phyloP scores from a whole-genome alignment of 1,139 yeast genomes.

The Petasospora fabianii region DNA sequence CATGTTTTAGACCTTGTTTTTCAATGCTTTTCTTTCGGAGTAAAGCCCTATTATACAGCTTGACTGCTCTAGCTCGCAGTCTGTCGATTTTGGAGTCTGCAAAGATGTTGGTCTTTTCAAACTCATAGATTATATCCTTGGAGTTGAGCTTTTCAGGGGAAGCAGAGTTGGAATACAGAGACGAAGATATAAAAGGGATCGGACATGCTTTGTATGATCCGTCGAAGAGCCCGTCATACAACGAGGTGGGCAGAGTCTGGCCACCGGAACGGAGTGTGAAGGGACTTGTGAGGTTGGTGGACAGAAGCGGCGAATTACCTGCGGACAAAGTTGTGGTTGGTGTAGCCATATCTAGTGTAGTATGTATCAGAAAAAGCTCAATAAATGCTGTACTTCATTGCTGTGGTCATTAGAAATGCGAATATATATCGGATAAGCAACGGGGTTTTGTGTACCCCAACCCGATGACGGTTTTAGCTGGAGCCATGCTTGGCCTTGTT shows the following conservation, averaged over 20 bases:
- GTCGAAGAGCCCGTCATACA: conserved; percentile 5
- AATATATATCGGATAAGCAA: no score
- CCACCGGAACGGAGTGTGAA: conserved; percentile 2
- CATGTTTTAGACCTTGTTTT: not conserved
- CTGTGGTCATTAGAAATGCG: no score
- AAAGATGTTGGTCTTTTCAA: conserved; percentile 1
- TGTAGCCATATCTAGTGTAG: no score
- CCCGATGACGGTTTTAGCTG: not conserved
- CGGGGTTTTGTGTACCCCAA: no score
- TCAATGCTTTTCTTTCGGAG: conserved; percentile 1
- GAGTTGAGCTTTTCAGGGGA: no score
- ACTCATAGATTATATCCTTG: conserved; percentile 12
- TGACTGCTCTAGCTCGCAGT: conserved; percentile 7
- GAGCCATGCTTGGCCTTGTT: conserved; percentile 13
- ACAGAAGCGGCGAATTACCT: no score
- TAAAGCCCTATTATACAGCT: conserved; percentile 6
- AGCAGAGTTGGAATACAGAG: not conserved
- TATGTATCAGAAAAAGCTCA: no score
- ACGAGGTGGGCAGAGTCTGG: conserved; percentile 3
- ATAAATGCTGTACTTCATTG: no score
- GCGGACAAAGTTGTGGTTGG: no score
- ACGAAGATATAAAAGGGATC: not conserved
- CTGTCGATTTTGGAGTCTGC: conserved; percentile 4
- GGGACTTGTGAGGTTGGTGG: no score
- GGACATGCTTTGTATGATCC: conserved; percentile 2